Conservation (phyloP, 176 grass and related monocot genomes). For the Aegilops umbellulata region DNA sequence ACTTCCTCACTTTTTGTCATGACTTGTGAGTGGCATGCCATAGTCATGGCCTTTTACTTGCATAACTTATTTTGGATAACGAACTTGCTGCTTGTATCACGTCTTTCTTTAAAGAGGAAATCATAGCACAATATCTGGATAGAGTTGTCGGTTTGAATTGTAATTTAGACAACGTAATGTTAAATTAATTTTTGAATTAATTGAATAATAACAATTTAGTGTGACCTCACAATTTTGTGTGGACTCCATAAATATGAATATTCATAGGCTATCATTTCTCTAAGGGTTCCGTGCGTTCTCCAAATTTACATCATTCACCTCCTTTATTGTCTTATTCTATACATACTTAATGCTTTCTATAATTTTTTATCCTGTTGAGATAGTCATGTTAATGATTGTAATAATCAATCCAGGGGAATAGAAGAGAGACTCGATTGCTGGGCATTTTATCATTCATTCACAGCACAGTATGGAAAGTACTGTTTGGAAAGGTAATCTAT, state of each 20-base stretch:
- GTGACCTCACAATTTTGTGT: neutral
- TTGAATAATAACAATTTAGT: neutral
- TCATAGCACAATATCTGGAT: neutral
- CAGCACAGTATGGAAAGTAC: conserved; percentile 97
- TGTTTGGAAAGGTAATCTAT: conserved; percentile 91
- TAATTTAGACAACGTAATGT: neutral
- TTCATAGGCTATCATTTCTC: neutral
- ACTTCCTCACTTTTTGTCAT: neutral
- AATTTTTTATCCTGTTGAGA: neutral
- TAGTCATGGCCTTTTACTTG: neutral
- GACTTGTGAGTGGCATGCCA: neutral
- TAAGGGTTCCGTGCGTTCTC: neutral
- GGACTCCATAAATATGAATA: neutral
- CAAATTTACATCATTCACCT: neutral
- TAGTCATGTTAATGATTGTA: neutral
- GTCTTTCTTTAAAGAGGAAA: neutral
- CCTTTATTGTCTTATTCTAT: neutral
- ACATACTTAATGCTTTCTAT: neutral
- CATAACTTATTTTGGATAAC: neutral
- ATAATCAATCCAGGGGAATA: conserved; percentile 75
- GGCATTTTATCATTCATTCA: conserved; percentile 95
- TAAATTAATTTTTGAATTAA: neutral
- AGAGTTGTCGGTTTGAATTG: neutral
- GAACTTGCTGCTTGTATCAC: neutral
- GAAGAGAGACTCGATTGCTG: conserved; percentile 79